These are phyloP conservation scores for Arctostaphylos glauca DNA, from an alignment of 148 eudicot genomes.

Conservation along the genomic window DNA sequence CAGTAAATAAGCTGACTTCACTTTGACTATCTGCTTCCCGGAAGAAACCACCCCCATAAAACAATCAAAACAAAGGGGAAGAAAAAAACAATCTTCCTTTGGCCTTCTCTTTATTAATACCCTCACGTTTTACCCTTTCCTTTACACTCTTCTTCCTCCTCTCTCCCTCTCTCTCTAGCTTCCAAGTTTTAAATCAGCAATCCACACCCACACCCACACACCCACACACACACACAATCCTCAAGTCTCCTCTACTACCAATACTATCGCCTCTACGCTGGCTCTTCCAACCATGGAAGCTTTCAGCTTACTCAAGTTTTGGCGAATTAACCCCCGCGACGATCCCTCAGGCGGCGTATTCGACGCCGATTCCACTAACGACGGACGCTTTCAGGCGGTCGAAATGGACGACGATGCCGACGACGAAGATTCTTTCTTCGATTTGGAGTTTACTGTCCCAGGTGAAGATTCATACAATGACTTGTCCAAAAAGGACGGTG, in stretches of 20 bases:
- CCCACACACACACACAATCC: background rate
- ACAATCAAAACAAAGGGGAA: background rate
- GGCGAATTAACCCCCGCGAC: constrained; percentile 31
- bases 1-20: background rate
- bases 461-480: background rate
- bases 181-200: background rate
- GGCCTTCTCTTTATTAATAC: background rate
- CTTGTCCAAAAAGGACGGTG: background rate
- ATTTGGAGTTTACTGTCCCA: background rate
- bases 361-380: background rate
- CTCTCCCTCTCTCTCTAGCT: background rate
- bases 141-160: background rate
- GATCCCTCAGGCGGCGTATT: background rate
- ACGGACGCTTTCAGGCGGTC: background rate
- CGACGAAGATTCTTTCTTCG: background rate
- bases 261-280: background rate
- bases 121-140: background rate
- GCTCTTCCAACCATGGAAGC: constrained; percentile 42
- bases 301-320: constrained; percentile 53
- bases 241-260: background rate
- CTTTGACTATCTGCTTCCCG: background rate
- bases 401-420: background rate
- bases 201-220: background rate
- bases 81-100: background rate
- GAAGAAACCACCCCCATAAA: background rate